These are phyloP conservation scores for Hymenotorrendiella dingleyae DNA, from an alignment of 2,329 filamentous ascomycete species.

Conservation along the genomic window DNA sequence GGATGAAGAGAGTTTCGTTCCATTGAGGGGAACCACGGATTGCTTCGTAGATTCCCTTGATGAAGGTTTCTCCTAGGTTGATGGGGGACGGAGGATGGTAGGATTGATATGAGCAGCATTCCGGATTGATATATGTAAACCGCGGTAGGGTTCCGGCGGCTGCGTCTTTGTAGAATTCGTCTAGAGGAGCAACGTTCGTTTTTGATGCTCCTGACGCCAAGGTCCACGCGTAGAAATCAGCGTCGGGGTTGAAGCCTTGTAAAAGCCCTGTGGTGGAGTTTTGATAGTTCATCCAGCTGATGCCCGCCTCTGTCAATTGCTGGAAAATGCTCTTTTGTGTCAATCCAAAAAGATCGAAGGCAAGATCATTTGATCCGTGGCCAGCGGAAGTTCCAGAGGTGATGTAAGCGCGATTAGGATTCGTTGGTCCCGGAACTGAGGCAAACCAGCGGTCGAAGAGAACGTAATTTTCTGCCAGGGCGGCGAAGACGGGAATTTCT, in stretches of 20 bases:
- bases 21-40: constrained; percentile 39
- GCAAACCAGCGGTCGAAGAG: constrained; percentile 41
- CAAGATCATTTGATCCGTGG: constrained; percentile 33
- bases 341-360: constrained; percentile 31
- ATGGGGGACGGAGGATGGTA: constrained; percentile 41
- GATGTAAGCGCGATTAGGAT: constrained; percentile 29
- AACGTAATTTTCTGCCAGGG: constrained; percentile 38
- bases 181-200: constrained; percentile 33
- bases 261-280: constrained; percentile 33
- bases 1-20: constrained; percentile 41
- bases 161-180: constrained; percentile 40
- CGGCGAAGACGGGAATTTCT: constrained; percentile 36
- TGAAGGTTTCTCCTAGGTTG: constrained; percentile 38
- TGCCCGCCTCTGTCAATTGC: constrained; percentile 34
- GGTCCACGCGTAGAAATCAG: constrained; percentile 39
- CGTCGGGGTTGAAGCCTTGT: constrained; percentile 37
- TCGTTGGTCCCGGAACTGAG: constrained; percentile 35
- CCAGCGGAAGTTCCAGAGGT: constrained; percentile 36
- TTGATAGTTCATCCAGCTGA: constrained; percentile 43
- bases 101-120: constrained; percentile 44
- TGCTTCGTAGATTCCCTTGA: constrained; percentile 42
- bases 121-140: constrained; percentile 44
- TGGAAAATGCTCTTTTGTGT: constrained; percentile 37
- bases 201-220: constrained; percentile 30
- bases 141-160: constrained; percentile 37